Evolutionary conservation across 1,284 basidiomycete species (phyloP), one percentile per base, ranked within the genome.

Genomic region (Apiotrichum gamsii): DNA sequence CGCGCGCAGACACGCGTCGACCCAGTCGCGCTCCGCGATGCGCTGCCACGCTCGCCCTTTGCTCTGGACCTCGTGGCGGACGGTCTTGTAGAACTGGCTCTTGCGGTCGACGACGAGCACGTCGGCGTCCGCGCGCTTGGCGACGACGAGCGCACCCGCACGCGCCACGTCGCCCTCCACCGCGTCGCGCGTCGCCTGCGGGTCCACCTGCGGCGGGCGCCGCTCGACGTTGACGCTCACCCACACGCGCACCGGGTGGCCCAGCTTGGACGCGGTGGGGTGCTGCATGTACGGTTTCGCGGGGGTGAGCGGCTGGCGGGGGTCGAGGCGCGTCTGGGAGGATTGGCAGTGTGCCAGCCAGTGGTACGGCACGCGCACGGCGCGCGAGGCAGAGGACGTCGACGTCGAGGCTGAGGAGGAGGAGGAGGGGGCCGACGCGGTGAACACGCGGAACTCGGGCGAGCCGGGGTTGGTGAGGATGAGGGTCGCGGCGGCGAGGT

Each of bases 11-110:
- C 59, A 62, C 18, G 28, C 39, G 18, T 67, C 61, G 24, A 69
- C 62, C 68, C 68, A 70, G 30, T 61, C 56, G 35, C 64, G 50
- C 57, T 69, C 63, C 11, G 47, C 65, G 10, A 67, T 32, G 20
- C 52, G 54, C 52, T 68, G 68, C 53, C 57, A 57, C 18, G 38
- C 20, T 25, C 67, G 52, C 16, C 50, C 47, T 37, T 54, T 2
- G 39, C 47, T 53, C 35, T 50, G 34, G n/a, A 58, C 57, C 39
- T 68, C 67, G 6, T 18, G n/a, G 31, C 38, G 40, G 8, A 55
- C 44, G 3, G 60, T 58, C 20, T 49, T 36, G 37, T 54, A 62
- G 43, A 69, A 69, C 8, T 55, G 29, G 28, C 46, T 50, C 19
- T 39, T 41, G 15, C 47, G 49, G 42, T 70, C 64, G 5, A 70